A percentile compares a stretch with the other conserved stretches of the same genome.
phyloP scores from a whole-genome alignment of 192 early-diverging fungal genomes.

The Powellomyces hirtus region DNA sequence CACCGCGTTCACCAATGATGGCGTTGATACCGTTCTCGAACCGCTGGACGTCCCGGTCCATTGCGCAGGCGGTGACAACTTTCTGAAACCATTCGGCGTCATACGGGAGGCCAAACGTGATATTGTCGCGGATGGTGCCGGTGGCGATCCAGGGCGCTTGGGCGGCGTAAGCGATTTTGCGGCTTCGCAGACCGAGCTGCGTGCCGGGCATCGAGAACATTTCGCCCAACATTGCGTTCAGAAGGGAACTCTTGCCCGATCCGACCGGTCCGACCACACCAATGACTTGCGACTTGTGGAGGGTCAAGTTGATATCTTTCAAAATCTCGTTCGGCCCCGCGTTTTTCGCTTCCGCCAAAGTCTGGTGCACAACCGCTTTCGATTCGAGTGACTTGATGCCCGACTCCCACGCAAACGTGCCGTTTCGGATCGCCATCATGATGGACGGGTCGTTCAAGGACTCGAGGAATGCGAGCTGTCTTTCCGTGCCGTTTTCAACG shows the following conservation, averaged over 20 bases:
- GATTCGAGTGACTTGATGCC: background rate
- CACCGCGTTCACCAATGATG: constrained; percentile 45
- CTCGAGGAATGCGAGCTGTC: constrained; percentile 5
- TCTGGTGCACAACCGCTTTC: constrained; percentile 11
- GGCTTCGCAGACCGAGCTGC: constrained; percentile 14
- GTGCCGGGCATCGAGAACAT: constrained; percentile 19
- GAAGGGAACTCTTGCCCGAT: constrained; percentile 40
- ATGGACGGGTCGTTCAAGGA: constrained; percentile 2
- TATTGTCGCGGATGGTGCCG: constrained; percentile 45
- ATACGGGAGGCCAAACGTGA: constrained; percentile 41
- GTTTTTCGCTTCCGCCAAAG: background rate
- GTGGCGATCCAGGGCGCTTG: constrained; percentile 45
- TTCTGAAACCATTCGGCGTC: constrained; percentile 33
- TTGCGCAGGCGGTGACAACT: constrained; percentile 39
- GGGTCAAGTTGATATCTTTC: constrained; percentile 28
- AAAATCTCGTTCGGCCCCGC: constrained; percentile 9
- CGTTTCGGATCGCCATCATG: constrained; percentile 32
- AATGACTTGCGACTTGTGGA: constrained; percentile 33
- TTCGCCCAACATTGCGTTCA: constrained; percentile 49
- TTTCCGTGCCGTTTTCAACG: background rate
- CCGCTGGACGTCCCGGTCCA: constrained; percentile 41
- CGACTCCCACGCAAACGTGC: constrained; percentile 34
- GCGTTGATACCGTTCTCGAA: constrained; percentile 35
- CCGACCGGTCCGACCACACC: constrained; percentile 52
- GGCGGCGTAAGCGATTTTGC: constrained; percentile 39